phyloP scores from a whole-genome alignment of 2,329 filamentous ascomycete species.

The Ceratocystis smalleyi region DNA sequence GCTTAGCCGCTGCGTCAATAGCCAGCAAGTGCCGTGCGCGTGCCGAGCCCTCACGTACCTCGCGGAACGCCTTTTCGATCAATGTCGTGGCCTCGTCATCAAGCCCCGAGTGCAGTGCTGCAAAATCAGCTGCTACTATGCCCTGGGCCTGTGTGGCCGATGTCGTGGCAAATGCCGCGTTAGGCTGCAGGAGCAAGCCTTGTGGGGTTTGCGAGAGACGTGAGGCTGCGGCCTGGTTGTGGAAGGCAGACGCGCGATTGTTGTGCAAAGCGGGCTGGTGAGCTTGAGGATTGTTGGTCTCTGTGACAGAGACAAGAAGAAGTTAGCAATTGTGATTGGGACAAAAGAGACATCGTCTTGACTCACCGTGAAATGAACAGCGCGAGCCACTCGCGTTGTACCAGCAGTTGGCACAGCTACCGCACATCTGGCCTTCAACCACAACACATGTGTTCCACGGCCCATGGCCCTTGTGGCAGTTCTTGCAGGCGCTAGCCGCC shows the following conservation, averaged over 20 bases:
- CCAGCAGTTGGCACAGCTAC: constrained; percentile 48
- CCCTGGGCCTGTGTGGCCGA: not conserved
- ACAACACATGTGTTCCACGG: constrained; percentile 45
- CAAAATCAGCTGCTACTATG: not conserved
- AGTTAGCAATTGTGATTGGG: not conserved
- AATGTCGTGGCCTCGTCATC: constrained; percentile 27
- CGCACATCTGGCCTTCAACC: constrained; percentile 45
- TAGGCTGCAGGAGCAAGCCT: constrained; percentile 1
- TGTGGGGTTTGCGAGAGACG: constrained; percentile 17
- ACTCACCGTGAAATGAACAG: constrained; percentile 45
- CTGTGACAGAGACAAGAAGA: constrained; percentile 21
- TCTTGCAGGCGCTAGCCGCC: constrained; percentile 38
- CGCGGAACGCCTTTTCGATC: constrained; percentile 32
- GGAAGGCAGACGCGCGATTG: constrained; percentile 9
- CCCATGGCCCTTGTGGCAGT: constrained; percentile 44
- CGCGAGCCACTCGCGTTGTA: constrained; percentile 45
- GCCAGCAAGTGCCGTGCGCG: constrained; percentile 33
- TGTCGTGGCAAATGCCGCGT: not conserved
- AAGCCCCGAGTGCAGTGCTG: constrained; percentile 22
- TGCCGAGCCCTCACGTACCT: constrained; percentile 30
- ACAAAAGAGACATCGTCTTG: not conserved
- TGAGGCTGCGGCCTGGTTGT: constrained; percentile 17
- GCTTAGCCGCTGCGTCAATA: constrained; percentile 38
- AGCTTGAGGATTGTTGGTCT: constrained; percentile 31
- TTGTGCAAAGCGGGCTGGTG: constrained; percentile 20